A percentile compares a stretch with the other conserved stretches of the same genome.
Evolutionary conservation across 306 rosid species (phyloP).

Genomic region (Begonia loranthoides): DNA sequence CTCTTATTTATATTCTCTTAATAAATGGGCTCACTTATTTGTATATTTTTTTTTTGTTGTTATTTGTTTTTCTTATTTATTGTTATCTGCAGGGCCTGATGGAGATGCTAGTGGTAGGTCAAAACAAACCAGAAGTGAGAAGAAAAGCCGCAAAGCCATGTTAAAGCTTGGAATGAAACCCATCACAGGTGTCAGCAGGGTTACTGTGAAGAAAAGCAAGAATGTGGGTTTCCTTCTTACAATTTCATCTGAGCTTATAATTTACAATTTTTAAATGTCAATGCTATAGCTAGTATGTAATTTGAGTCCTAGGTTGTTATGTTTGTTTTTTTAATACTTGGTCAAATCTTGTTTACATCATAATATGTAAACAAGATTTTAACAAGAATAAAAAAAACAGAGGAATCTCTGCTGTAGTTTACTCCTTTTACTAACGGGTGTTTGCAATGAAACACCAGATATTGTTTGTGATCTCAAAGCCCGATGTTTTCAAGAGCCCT

Average conservation of each 20-base stretch:
- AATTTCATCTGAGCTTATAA: not conserved
- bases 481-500: conserved; percentile 90
- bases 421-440: too few species aligned
- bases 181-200: conserved; percentile 77
- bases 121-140: conserved; percentile 96
- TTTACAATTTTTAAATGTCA: not conserved
- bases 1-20: too few species aligned
- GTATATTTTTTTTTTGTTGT: not conserved
- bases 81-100: conserved; percentile 7
- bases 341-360: too few species aligned
- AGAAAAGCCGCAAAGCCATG: conserved; percentile 97
- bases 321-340: too few species aligned
- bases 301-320: too few species aligned
- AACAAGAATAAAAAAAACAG: too few species aligned
- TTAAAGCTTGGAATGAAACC: conserved; percentile 88
- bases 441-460: conserved; percentile 21
- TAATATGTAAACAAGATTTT: too few species aligned
- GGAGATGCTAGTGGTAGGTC: conserved; percentile 58
- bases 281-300: too few species aligned
- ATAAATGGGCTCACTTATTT: not conserved
- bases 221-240: conserved; percentile 6
- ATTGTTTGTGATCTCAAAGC: conserved; percentile 75
- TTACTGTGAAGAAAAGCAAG: conserved; percentile 19
- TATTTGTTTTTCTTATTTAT: not conserved
- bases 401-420: too few species aligned